phyloP scores from a whole-genome alignment of 1,284 basidiomycete species.

The Marasmius oreades region DNA sequence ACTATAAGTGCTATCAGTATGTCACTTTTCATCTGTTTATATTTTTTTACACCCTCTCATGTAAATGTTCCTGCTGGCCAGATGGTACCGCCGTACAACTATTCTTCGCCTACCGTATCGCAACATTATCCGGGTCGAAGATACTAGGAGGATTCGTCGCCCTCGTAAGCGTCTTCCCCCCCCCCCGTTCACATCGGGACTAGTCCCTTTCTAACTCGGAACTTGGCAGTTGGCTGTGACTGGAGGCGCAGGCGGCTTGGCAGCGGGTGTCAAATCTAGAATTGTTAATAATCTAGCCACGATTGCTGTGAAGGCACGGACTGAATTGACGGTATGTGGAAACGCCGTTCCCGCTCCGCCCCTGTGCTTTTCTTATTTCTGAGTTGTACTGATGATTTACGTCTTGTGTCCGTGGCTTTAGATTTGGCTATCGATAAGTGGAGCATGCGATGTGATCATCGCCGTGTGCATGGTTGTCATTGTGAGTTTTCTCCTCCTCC shows the following conservation, averaged over 20 bases:
- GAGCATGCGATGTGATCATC: background rate
- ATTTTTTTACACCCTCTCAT: no score
- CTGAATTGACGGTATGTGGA: background rate
- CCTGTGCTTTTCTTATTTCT: no score
- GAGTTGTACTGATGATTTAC: no score
- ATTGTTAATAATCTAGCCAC: background rate
- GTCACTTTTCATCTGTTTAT: no score
- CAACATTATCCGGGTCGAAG: background rate
- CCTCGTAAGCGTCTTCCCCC: background rate
- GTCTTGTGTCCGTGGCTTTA: background rate
- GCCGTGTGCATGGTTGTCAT: background rate
- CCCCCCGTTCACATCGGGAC: background rate
- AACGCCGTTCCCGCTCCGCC: background rate
- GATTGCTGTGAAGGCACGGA: background rate
- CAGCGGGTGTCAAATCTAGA: background rate
- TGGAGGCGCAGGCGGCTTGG: background rate
- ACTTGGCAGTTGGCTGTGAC: background rate
- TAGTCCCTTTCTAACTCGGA: background rate
- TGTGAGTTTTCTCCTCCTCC: background rate
- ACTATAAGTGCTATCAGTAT: background rate
- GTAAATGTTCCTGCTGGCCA: background rate
- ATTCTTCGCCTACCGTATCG: background rate
- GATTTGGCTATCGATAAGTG: background rate
- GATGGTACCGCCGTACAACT: background rate
- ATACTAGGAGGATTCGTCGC: background rate